Percentiles rank a stretch among this genome's conserved stretches.
phyloP scores from a whole-genome alignment of 2,329 filamentous ascomycete species.

The Aspergillus transmontanensis region DNA sequence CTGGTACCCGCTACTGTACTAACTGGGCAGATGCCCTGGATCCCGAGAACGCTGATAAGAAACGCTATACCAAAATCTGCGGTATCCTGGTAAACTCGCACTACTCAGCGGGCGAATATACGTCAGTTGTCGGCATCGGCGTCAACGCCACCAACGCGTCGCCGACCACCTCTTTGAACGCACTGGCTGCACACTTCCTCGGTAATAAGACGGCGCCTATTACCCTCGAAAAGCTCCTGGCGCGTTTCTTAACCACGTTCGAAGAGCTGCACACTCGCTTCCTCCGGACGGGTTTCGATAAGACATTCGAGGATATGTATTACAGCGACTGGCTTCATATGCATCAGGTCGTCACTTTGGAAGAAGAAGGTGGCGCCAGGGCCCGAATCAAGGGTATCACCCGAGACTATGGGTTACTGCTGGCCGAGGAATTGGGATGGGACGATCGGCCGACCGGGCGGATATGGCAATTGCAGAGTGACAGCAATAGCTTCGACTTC shows the following conservation, averaged over 20 bases:
- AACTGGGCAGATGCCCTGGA: conserved; percentile 63
- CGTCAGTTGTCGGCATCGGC: conserved; percentile 82
- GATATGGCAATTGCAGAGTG: conserved; percentile 84
- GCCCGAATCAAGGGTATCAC: conserved; percentile 86
- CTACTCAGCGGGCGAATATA: conserved; percentile 76
- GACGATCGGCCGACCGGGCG: conserved; percentile 75
- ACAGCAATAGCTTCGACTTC: conserved; percentile 98
- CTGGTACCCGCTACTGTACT: neutral
- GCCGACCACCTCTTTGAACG: conserved; percentile 84
- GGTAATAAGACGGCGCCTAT: conserved; percentile 55
- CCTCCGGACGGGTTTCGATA: conserved; percentile 72
- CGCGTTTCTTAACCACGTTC: conserved; percentile 75
- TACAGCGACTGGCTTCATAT: conserved; percentile 86
- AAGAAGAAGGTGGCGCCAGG: conserved; percentile 73
- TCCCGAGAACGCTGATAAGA: conserved; percentile 54
- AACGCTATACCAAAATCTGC: conserved; percentile 80
- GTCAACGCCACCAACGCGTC: conserved; percentile 81
- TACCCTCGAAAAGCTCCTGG: conserved; percentile 77
- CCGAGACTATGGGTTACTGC: conserved; percentile 83
- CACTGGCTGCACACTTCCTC: conserved; percentile 58
- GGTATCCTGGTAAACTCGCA: conserved; percentile 90
- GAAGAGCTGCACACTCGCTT: conserved; percentile 79
- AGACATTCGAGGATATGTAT: conserved; percentile 72
- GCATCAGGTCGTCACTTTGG: conserved; percentile 72
- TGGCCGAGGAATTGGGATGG: conserved; percentile 78